phyloP scores from a whole-genome alignment of 345 rosid species.

The Eucalyptus fibrosa region DNA sequence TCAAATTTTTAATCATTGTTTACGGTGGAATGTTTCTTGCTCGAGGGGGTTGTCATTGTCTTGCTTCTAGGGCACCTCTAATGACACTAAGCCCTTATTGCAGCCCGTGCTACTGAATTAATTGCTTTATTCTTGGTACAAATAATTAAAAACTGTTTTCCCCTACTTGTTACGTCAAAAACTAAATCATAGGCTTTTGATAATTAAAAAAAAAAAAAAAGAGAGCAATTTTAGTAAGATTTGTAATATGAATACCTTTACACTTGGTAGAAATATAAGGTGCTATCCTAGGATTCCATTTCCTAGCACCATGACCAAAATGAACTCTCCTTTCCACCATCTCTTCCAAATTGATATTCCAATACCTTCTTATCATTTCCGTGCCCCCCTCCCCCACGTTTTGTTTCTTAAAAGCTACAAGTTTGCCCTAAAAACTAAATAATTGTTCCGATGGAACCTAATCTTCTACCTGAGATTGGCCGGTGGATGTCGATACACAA shows the following conservation, averaged over 20 bases:
- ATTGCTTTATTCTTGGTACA: too few species aligned
- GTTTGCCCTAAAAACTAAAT: too few species aligned
- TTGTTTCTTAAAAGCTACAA: too few species aligned
- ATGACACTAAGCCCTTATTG: too few species aligned
- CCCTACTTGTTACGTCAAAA: background rate
- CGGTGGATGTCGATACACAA: too few species aligned
- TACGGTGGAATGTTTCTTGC: too few species aligned
- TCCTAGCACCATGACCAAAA: background rate
- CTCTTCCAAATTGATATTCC: background rate
- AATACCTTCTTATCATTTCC: background rate
- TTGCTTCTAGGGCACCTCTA: too few species aligned
- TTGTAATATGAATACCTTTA: background rate
- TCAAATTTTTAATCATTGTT: background rate
- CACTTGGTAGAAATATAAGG: background rate
- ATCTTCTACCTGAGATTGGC: too few species aligned
- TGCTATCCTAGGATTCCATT: background rate
- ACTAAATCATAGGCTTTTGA: background rate
- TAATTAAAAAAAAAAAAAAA: background rate
- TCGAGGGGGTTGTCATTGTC: too few species aligned
- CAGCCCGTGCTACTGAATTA: accelerated
- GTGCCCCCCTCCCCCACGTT: background rate
- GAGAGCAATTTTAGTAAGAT: too few species aligned
- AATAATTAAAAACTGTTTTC: background rate
- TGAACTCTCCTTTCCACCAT: background rate
- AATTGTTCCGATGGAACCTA: too few species aligned